These are phyloP conservation scores for Protomyces pachydermus DNA, from an alignment of 1,139 yeast genomes.

Conservation along the genomic window DNA sequence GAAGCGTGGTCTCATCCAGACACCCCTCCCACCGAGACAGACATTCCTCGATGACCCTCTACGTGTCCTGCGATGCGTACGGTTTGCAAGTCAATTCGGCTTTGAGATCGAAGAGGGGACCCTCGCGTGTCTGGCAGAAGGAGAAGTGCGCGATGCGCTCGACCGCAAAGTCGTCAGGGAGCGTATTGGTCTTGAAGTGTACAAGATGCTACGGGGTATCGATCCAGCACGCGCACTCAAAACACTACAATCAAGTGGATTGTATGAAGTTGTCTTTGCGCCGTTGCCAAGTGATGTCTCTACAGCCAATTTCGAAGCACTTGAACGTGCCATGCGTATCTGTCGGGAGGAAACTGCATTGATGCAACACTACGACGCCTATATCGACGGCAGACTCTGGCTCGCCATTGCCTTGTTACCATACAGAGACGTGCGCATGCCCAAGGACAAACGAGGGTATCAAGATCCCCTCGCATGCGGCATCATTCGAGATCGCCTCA, in stretches of 20 bases:
- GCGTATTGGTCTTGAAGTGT: conserved; percentile 80
- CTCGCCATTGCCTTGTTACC: conserved; percentile 8
- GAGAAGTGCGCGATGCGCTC: conserved; percentile 56
- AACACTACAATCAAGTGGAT: conserved; percentile 35
- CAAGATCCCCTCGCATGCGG: conserved; percentile 10
- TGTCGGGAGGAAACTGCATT: neutral
- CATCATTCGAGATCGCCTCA: conserved; percentile 16
- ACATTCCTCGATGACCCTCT: conserved; percentile 93
- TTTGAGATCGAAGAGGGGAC: conserved; percentile 61
- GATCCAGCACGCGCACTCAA: conserved; percentile 30
- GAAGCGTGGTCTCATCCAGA: conserved; percentile 62
- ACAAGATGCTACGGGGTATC: conserved; percentile 61
- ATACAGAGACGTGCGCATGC: conserved; percentile 1
- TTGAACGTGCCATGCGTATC: conserved; percentile 1
- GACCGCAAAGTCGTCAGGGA: conserved; percentile 77
- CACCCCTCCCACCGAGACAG: conserved; percentile 77
- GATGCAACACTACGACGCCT: neutral
- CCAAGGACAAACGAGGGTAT: conserved; percentile 5
- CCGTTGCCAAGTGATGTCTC: conserved; percentile 3
- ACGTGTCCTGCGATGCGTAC: conserved; percentile 71
- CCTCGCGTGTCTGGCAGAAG: conserved; percentile 58
- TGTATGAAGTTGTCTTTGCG: conserved; percentile 30
- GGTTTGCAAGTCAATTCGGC: conserved; percentile 78
- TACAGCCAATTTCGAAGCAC: neutral
- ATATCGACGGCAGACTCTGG: conserved; percentile 14